phyloP scores from a whole-genome alignment of 441 rosid genomes.

The Erodium moschatum region DNA sequence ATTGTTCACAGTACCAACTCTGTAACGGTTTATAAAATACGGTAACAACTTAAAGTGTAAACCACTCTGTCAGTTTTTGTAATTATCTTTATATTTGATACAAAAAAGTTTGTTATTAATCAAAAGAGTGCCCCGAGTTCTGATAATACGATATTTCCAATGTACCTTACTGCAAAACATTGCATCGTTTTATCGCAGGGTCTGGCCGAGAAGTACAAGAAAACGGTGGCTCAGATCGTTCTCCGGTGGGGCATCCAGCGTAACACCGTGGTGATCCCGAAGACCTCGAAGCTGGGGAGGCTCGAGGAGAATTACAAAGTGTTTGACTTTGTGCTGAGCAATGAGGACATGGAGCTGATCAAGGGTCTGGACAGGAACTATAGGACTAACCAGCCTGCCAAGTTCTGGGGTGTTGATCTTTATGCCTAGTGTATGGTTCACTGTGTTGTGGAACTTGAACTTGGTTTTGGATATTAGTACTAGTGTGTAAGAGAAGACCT shows the following conservation, averaged over 20 bases:
- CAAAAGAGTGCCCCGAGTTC: too few relatives aligned
- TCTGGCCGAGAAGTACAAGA: slow-evolving; percentile 64
- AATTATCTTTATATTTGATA: too few relatives aligned
- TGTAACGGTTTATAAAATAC: too few relatives aligned
- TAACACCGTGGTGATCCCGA: slow-evolving; percentile 69
- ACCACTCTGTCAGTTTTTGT: too few relatives aligned
- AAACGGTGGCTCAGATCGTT: slow-evolving; percentile 63
- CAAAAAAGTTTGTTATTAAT: too few relatives aligned
- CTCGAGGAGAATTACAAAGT: slow-evolving; percentile 61
- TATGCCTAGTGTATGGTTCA: slow-evolving; percentile 36
- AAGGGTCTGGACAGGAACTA: slow-evolving; percentile 49
- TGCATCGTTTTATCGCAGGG: slow-evolving; percentile 29
- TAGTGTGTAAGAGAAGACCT: too few relatives aligned
- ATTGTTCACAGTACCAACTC: too few relatives aligned
- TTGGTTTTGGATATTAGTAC: too few relatives aligned
- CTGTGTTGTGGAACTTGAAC: too few relatives aligned
- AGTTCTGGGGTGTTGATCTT: slow-evolving; percentile 80
- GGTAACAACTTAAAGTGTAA: too few relatives aligned
- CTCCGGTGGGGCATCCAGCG: slow-evolving; percentile 87
- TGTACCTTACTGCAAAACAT: background rate
- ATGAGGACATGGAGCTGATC: slow-evolving; percentile 69
- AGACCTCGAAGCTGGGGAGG: slow-evolving; percentile 62
- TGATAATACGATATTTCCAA: too few relatives aligned
- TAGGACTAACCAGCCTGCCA: slow-evolving; percentile 71
- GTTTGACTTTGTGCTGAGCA: slow-evolving; percentile 52